phyloP scores from a whole-genome alignment of 139 green algal genomes.

The Haematococcus lacustris region DNA sequence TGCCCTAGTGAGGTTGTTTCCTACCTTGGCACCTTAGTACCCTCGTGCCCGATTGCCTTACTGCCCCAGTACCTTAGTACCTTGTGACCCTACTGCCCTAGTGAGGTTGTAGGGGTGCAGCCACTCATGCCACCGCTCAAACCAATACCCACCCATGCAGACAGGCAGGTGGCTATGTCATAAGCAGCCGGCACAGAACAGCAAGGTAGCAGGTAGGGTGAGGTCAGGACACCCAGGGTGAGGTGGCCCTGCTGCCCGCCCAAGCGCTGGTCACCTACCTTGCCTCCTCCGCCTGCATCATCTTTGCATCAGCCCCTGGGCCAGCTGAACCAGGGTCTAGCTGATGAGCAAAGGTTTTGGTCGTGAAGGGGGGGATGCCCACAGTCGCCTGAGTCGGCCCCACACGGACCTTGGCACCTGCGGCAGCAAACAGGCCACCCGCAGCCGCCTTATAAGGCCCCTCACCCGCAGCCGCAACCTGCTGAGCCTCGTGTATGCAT shows the following conservation, averaged over 20 bases:
- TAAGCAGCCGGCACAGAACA: too few species aligned
- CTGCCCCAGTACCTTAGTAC: too few species aligned
- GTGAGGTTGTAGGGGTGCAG: too few species aligned
- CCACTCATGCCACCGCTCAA: neutral
- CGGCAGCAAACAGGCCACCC: neutral
- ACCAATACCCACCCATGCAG: neutral
- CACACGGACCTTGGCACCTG: constrained; percentile 13
- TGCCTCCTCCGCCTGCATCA: neutral
- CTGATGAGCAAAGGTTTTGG: constrained; percentile 6
- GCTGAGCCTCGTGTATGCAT: neutral
- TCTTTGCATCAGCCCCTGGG: neutral
- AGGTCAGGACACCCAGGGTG: neutral
- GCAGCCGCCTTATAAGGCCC: neutral
- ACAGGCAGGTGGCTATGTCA: neutral
- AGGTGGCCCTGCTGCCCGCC: neutral
- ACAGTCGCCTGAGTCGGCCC: constrained; percentile 21
- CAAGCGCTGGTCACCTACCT: constrained; percentile 2
- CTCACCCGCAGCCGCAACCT: too few species aligned
- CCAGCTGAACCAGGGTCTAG: neutral
- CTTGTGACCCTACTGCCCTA: too few species aligned
- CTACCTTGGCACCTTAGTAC: too few species aligned
- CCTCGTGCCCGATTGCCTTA: too few species aligned
- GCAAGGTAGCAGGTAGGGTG: neutral
- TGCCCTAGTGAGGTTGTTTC: too few species aligned
- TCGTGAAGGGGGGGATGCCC: constrained; percentile 22